Percentiles rank a stretch among this genome's conserved stretches.
These are phyloP conservation scores for Phytophthora tentaculata DNA, from an alignment of 352 stramenopile genomes.

Conservation along the genomic window DNA sequence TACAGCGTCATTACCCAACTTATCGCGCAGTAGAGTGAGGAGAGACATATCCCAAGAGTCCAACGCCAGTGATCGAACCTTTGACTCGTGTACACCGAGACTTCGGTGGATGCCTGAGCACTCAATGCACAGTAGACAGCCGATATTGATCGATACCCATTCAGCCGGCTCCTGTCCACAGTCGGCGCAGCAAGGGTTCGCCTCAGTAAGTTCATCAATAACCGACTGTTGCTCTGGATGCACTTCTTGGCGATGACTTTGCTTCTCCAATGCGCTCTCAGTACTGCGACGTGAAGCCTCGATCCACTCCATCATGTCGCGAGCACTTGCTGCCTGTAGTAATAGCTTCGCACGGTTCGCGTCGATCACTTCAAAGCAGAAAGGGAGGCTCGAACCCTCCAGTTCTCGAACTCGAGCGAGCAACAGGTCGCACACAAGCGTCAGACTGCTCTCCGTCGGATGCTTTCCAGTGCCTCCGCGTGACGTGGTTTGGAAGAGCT, in stretches of 20 bases:
- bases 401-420: conserved; percentile 79
- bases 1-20: conserved; percentile 73
- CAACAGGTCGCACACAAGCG: conserved; percentile 83
- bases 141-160: conserved; percentile 97
- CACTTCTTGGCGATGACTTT: conserved; percentile 82
- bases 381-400: conserved; percentile 55
- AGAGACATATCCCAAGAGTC: conserved; percentile 91
- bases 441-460: conserved; percentile 58
- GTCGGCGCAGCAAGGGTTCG: conserved; percentile 73
- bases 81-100: conserved; percentile 97
- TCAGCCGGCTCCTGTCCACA: conserved; percentile 86
- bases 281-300: conserved; percentile 82
- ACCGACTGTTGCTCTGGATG: conserved; percentile 80
- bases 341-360: conserved; percentile 80
- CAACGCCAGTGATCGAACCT: conserved; percentile 92
- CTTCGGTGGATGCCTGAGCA: conserved; percentile 97
- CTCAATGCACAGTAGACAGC: conserved; percentile 96
- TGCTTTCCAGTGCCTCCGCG: conserved; percentile 61
- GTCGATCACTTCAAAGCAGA: conserved; percentile 88
- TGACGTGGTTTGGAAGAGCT: conserved; percentile 76
- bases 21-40: conserved; percentile 63
- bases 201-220: conserved; percentile 62
- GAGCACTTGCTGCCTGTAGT: conserved; percentile 75
- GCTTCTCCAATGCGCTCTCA: conserved; percentile 83
- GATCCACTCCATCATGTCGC: conserved; percentile 84